Evolutionary conservation across 139 green algal species (phyloP).

Genomic region (Chlamydomonas schloesseri): DNA sequence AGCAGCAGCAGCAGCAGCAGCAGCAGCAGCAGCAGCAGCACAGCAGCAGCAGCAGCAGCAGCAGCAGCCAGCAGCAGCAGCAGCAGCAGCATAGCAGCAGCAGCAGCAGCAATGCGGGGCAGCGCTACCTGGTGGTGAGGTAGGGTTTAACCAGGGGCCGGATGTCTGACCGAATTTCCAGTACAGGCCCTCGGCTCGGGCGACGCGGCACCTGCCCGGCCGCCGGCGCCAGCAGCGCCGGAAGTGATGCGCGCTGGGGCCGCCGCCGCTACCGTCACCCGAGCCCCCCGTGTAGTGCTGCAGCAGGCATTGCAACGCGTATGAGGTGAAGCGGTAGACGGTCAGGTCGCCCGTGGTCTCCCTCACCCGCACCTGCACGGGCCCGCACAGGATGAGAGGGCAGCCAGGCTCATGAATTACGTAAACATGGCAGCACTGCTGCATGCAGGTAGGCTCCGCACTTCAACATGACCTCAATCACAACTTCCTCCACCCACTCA

Average conservation of each 20-base stretch:
- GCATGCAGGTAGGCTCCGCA: no score
- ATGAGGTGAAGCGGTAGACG: conserved; percentile 79
- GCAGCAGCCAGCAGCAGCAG: no score
- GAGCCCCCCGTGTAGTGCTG: conserved; percentile 52
- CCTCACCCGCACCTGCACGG: conserved; percentile 76
- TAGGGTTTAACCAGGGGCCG: conserved; percentile 72
- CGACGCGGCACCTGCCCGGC: background rate
- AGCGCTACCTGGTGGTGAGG: conserved; percentile 64
- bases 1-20: no score
- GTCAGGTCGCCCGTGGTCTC: conserved; percentile 77
- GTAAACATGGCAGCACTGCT: no score
- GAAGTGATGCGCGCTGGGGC: background rate
- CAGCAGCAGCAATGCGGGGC: conserved; percentile 39
- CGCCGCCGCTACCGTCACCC: background rate
- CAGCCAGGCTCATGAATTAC: no score
- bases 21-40: conserved; percentile 66
- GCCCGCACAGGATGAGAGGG: no score
- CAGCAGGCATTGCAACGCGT: conserved; percentile 66
- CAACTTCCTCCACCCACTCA: no score
- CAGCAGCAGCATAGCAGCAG: conserved; percentile 63
- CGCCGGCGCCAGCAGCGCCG: background rate
- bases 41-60: conserved; percentile 54
- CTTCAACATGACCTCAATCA: no score
- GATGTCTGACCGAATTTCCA: conserved; percentile 65
- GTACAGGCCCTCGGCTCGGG: conserved; percentile 67